phyloP scores from a whole-genome alignment of 208 protist genomes.

The Trichomonas vaginalis region DNA sequence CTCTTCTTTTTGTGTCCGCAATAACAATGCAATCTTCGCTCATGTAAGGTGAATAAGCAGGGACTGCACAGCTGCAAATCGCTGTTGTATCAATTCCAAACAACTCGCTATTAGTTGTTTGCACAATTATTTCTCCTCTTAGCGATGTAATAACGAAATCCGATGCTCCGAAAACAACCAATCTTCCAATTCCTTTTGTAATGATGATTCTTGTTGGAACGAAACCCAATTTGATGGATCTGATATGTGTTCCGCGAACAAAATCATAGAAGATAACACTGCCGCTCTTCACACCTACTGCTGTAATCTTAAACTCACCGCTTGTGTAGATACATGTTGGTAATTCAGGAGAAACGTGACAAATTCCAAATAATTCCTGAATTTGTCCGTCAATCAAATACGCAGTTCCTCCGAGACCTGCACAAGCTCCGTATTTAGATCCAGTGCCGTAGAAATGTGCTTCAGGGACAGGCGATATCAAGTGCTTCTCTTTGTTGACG shows the following conservation, averaged over 20 bases:
- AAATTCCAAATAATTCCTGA: neutral
- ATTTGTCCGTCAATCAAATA: neutral
- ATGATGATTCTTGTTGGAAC: neutral
- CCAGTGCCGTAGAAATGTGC: neutral
- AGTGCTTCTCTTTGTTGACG: neutral
- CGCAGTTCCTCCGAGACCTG: neutral
- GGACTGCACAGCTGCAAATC: neutral
- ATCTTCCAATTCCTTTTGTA: neutral
- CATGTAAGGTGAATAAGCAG: neutral
- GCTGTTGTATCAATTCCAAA: neutral
- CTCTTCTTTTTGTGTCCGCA: neutral
- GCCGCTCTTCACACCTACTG: neutral
- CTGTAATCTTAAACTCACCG: neutral
- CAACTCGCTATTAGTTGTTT: neutral
- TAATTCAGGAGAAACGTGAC: neutral
- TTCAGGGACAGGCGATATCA: neutral
- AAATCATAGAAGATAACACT: neutral
- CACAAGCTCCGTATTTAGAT: neutral
- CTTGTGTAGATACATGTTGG: neutral
- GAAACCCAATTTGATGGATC: neutral
- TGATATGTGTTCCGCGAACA: neutral
- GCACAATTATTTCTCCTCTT: neutral
- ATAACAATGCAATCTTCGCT: neutral
- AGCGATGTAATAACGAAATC: neutral
- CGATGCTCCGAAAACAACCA: neutral